Conservation (phyloP, 2,329 filamentous ascomycete genomes). For the Dactylellina parvicollis region DNA sequence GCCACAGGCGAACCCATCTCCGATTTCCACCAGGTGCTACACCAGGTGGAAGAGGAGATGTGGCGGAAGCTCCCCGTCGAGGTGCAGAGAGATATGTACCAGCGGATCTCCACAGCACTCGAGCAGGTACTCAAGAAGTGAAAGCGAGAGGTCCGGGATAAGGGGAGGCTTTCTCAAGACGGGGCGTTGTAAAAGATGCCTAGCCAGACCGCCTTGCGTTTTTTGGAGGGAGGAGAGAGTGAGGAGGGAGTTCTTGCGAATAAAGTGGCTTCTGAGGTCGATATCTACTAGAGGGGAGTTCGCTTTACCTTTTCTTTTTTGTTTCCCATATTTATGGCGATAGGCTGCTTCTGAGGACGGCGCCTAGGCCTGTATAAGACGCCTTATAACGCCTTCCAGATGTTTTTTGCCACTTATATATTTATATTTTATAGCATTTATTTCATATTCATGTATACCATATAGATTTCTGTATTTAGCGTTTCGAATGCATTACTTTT, state of each 20-base stretch:
- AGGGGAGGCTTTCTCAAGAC: not conserved
- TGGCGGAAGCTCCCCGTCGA: constrained; percentile 49
- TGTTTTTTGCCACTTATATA: not conserved
- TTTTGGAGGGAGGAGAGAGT: no score
- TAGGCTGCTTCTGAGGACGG: not conserved
- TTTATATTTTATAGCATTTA: not conserved
- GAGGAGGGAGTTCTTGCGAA: no score
- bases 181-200: not conserved
- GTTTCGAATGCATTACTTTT: not conserved
- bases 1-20: constrained; percentile 31
- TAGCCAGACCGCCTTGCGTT: not conserved
- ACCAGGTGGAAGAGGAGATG: constrained; percentile 39
- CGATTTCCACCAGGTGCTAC: constrained; percentile 42
- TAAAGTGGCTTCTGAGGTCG: no score
- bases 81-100: constrained; percentile 50
- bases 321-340: no score
- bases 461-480: not conserved
- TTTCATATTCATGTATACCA: not conserved
- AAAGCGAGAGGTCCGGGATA: not conserved
- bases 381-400: not conserved
- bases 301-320: no score
- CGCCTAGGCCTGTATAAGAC: not conserved
- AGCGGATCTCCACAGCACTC: constrained; percentile 30
- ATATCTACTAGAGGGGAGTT: no score
- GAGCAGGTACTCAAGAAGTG: constrained; percentile 47